Conservation (phyloP, 179 eudicot species). For the Amaranthus tricolor region DNA sequence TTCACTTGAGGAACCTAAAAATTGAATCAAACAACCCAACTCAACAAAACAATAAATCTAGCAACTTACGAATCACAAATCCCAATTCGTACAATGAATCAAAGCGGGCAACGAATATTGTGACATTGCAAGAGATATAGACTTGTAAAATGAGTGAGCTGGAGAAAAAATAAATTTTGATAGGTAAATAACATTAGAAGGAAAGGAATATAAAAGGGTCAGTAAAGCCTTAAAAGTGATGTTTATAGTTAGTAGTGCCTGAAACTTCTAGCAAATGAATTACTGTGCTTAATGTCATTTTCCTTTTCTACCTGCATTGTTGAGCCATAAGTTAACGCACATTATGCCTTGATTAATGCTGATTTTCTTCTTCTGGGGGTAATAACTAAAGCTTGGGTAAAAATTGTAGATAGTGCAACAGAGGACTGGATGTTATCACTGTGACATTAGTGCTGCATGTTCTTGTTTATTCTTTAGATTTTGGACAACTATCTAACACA, state of each 20-base stretch:
- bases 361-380: neutral
- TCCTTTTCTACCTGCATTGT: neutral
- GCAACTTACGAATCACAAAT: no score
- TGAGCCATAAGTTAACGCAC: neutral
- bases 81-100: no score
- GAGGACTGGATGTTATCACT: neutral
- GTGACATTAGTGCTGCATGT: neutral
- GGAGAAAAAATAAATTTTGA: neutral
- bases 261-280: neutral
- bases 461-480: neutral
- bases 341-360: neutral
- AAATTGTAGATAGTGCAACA: neutral
- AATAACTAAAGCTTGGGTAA: neutral
- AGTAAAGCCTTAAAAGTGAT: no score
- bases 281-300: neutral
- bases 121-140: neutral
- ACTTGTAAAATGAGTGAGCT: neutral
- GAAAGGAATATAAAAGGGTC: neutral
- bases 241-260: neutral
- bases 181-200: neutral
- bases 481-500: constrained; percentile 2
- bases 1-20: no score
- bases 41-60: no score
- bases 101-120: no score
- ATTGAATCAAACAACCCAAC: no score